phyloP scores from a whole-genome alignment of 176 grass and related monocot genomes.

The Typha latifolia region DNA sequence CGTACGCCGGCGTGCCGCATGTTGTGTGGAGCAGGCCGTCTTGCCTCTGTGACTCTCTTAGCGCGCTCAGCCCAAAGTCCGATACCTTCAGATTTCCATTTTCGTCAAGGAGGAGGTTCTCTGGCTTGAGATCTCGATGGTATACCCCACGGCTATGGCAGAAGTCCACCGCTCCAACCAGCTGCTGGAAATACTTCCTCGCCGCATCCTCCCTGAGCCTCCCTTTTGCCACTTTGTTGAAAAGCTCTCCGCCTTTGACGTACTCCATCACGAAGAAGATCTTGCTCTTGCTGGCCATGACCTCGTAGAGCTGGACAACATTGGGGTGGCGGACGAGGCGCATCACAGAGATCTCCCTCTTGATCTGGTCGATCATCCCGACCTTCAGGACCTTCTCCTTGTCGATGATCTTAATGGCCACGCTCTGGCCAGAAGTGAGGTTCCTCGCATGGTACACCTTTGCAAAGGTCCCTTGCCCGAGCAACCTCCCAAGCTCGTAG shows the following conservation, averaged over 20 bases:
- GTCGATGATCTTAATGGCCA: constrained; percentile 36
- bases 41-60: neutral
- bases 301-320: constrained; percentile 39
- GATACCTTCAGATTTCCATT: constrained; percentile 17
- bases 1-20: constrained; percentile 15
- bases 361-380: neutral
- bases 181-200: constrained; percentile 40
- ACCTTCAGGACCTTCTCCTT: constrained; percentile 4
- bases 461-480: constrained; percentile 49
- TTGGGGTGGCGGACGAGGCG: constrained; percentile 29
- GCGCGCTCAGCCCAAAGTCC: constrained; percentile 18
- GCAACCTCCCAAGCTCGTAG: constrained; percentile 39
- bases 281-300: constrained; percentile 57
- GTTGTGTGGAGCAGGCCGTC: constrained; percentile 3
- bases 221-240: constrained; percentile 32
- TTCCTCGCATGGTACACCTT: constrained; percentile 46
- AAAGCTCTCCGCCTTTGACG: constrained; percentile 47
- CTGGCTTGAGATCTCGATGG: constrained; percentile 17
- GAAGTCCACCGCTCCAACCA: constrained; percentile 38
- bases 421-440: constrained; percentile 18
- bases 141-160: constrained; percentile 35
- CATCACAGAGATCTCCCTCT: constrained; percentile 17
- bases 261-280: constrained; percentile 68
- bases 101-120: constrained; percentile 21
- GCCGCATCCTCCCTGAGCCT: constrained; percentile 35